Evolutionary conservation across 1,139 yeast genomes (phyloP).

Genomic region (Hyphopichia burtonii): DNA sequence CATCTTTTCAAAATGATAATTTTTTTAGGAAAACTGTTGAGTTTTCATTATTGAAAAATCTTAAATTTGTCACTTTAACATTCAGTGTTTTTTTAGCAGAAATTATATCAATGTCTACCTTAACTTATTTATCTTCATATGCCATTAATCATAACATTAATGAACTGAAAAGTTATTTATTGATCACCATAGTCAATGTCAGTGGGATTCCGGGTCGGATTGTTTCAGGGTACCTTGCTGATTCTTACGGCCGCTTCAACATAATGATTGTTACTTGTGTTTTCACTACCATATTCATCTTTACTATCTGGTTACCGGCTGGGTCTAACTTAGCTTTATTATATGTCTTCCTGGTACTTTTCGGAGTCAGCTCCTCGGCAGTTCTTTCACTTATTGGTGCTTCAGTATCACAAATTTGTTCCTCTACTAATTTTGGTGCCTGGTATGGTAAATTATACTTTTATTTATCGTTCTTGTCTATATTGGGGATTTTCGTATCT

Average conservation of each 20-base stretch:
- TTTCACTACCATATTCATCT: constrained; percentile 35
- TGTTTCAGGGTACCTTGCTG: constrained; percentile 49
- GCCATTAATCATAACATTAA: constrained; percentile 43
- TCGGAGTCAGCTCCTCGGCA: constrained; percentile 31
- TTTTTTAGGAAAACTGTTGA: constrained; percentile 35
- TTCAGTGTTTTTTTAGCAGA: constrained; percentile 48
- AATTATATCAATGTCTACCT: constrained; percentile 46
- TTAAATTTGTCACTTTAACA: constrained; percentile 35
- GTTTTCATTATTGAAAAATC: constrained; percentile 41
- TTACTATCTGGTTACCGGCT: constrained; percentile 49
- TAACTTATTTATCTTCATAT: constrained; percentile 50
- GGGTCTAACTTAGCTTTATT: constrained; percentile 15
- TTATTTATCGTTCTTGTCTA: constrained; percentile 57
- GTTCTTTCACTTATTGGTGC: constrained; percentile 33
- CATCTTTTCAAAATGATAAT: neutral
- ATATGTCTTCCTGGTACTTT: constrained; percentile 25
- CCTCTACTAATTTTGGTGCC: constrained; percentile 63
- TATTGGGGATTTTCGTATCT: constrained; percentile 35
- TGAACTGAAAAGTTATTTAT: constrained; percentile 39
- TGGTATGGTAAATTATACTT: constrained; percentile 70
- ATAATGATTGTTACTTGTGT: constrained; percentile 44
- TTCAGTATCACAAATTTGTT: constrained; percentile 63
- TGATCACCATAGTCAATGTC: constrained; percentile 46
- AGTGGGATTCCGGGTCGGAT: constrained; percentile 49
- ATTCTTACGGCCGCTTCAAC: constrained; percentile 51